Evolutionary conservation across 768 basidiomycete genomes (phyloP), one percentile per base, ranked within the genome.

Genomic region (Coprinopsis strossmayeri): DNA sequence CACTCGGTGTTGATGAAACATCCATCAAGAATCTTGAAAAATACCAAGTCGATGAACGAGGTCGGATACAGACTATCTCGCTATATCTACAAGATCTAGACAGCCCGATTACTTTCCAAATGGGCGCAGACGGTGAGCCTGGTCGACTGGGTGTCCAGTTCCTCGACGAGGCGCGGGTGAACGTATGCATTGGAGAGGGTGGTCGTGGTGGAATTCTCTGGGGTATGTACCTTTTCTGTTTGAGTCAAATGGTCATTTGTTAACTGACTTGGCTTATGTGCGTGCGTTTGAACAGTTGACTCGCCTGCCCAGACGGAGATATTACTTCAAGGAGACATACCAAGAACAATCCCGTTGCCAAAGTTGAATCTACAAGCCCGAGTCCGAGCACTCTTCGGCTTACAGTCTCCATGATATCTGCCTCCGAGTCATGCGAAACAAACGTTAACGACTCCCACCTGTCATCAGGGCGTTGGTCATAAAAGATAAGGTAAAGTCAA

Each of bases 131-230:
- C 17, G 64, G 63, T 9, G 61, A 66, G 37, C 59, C 61, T 4
- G 57, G 59, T 39, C 45, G 64, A 37, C 49, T 66, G 17, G 64
- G 64, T 1, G 63, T 64, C 2, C 58, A 62, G 48, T 66, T 62
- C 46, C 43, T 66, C 17, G 52, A 60, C 30, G 64, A 66, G 27
- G 59, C 63, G 7, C 53, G 58, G 24, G 61, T 59, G 18, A 64
- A 62, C 44, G 53, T 65, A 1, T 61, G 60, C 43, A 57, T 63
- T 32, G 55, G 61, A 35, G 57, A 58, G 24, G 60, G 59, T 18
- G 61, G 61, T 7, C 54, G 60, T 18, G 64, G 59, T 1, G 62
- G 62, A 35, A 56, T 65, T 10, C 37, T 65, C 10, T 64, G 60
- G 58, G 45, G 62, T 61, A 46, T 54, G 62, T 62, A 3, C 27